These are phyloP conservation scores for Crithidia brevicula DNA, from an alignment of 208 protist genomes.

Conservation along the genomic window DNA sequence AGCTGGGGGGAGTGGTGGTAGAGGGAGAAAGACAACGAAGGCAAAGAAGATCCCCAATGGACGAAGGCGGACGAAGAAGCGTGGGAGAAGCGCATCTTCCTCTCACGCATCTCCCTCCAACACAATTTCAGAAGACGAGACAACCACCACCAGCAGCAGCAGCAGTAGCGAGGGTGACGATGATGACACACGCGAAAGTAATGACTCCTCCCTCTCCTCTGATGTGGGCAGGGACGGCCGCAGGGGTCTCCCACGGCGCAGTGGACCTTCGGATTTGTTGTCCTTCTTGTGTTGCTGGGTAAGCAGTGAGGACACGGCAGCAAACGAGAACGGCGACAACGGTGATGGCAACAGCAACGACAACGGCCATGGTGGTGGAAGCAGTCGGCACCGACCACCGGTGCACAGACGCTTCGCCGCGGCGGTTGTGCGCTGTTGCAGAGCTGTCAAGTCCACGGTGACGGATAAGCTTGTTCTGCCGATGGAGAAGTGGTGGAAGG, in stretches of 20 bases:
- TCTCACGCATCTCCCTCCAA: no score
- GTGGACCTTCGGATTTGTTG: neutral
- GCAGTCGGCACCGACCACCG: neutral
- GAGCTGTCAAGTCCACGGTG: neutral
- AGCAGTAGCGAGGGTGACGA: no score
- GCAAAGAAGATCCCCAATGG: no score
- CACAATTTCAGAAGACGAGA: neutral
- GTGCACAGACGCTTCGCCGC: neutral
- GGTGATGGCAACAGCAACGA: neutral
- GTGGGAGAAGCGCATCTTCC: no score
- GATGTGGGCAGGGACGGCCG: no score
- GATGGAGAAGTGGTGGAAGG: conserved; percentile 25
- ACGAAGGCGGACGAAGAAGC: no score
- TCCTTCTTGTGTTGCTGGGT: neutral
- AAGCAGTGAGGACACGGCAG: neutral
- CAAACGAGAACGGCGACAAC: neutral
- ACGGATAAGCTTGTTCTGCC: neutral
- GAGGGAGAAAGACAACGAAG: no score
- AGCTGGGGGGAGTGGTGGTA: no score
- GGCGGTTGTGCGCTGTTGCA: neutral
- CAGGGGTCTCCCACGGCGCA: no score
- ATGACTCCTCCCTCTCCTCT: neutral
- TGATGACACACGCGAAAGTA: neutral
- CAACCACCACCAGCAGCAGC: neutral
- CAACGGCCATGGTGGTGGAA: neutral